Evolutionary conservation across 306 rosid species (phyloP), one percentile per base, ranked within the genome.

Genomic region (Chamaecrista fasciculata): DNA sequence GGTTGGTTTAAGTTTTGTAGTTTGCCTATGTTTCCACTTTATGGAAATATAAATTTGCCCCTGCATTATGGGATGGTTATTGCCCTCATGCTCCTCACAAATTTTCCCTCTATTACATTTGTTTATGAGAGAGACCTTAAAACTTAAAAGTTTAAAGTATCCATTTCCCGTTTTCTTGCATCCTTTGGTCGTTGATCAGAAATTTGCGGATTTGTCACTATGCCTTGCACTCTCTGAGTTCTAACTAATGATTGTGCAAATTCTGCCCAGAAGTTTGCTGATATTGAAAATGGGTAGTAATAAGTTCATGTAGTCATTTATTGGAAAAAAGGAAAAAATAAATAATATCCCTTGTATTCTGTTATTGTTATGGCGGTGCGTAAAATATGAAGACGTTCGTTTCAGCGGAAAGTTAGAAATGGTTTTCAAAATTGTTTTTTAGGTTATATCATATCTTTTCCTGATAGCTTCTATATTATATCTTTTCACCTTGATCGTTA

Each of bases 1-100:
- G 73, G 47, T 71, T 47, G 66, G 69, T 47, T 19, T 70, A 42
- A 48, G 69, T 59, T 74, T 74, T 56, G 56, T 59, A 39, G 56
- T 52, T 26, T 70, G 62, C 66, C 11, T 71, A 62, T 36, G 66
- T 51, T 61, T 62, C 69, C 79, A 36, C 60, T 65, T 75, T 64
- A 28, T 59, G 42, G 44, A 68, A 59, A 21, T 57, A 69, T 69
- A 69, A 59, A 51, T 49, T 34, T 44, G 4, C 26, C 37, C 72
- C 77, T 15, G 43, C 72, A 4, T 33, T 31, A 25, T 40, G 8
- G 43, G 19, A 23, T 16, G 26, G 14, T 31, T 24, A 50, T 47
- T 61, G 2, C 26, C 72, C n/a, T 34, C 48, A 4, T 37, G 11
- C 4, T 33, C 36, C 36, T 0, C 6, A 33, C 66, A 1, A 0